phyloP scores from a whole-genome alignment of 1,284 basidiomycete genomes.

The Chalciporus piperatoides region DNA sequence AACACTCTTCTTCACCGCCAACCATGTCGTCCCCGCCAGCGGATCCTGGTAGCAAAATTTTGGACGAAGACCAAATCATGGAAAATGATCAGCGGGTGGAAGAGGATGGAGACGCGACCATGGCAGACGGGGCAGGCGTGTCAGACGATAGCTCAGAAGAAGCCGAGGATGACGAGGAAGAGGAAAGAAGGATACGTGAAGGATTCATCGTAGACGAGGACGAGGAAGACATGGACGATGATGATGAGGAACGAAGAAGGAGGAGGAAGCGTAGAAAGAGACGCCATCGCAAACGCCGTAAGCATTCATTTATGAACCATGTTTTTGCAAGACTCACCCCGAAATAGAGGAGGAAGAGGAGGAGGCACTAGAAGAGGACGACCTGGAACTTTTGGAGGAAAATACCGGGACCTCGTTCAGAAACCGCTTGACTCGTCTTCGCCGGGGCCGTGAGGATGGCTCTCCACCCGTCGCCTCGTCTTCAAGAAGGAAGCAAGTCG shows the following conservation, averaged over 20 bases:
- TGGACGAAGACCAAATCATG: constrained; percentile 57
- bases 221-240: constrained; percentile 62
- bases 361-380: constrained; percentile 91
- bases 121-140: constrained; percentile 40
- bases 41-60: constrained; percentile 30
- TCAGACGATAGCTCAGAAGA: constrained; percentile 86
- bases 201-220: constrained; percentile 88
- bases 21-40: constrained; percentile 55
- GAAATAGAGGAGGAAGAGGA: constrained; percentile 44
- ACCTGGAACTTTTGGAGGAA: constrained; percentile 91
- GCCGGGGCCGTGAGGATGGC: constrained; percentile 65
- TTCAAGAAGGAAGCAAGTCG: constrained; percentile 53
- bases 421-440: constrained; percentile 66
- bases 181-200: constrained; percentile 67
- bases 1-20: constrained; percentile 21
- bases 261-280: constrained; percentile 65
- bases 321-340: constrained; percentile 15
- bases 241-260: constrained; percentile 53
- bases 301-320: constrained; percentile 20
- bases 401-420: constrained; percentile 82
- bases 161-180: constrained; percentile 79
- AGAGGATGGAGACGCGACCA: constrained; percentile 50
- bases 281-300: constrained; percentile 58
- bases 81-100: constrained; percentile 47
- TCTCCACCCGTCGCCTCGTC: constrained; percentile 62